These are phyloP conservation scores for Mrakia hoshinonis DNA, from an alignment of 768 basidiomycete genomes.

Conservation along the genomic window DNA sequence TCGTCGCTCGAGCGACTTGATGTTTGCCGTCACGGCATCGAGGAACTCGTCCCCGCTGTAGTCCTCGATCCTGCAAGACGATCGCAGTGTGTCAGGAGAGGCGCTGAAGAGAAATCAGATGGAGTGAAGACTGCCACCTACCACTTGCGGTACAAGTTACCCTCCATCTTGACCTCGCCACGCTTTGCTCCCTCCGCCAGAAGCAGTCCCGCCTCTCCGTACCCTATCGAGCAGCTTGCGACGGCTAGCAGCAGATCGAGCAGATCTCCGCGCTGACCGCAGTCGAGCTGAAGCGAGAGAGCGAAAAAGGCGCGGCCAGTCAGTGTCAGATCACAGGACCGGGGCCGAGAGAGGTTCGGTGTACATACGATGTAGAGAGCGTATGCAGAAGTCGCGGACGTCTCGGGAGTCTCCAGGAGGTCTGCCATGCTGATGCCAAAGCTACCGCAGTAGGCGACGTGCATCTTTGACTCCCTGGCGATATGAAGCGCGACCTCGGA, in stretches of 20 bases:
- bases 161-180: constrained; percentile 54
- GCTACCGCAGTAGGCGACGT: constrained; percentile 58
- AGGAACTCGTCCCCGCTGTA: constrained; percentile 68
- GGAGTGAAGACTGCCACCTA: constrained; percentile 16
- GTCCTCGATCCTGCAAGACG: constrained; percentile 46
- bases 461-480: constrained; percentile 61
- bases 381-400: constrained; percentile 81
- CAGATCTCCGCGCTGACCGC: constrained; percentile 66
- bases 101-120: too few relatives aligned
- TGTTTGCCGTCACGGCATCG: constrained; percentile 58
- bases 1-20: constrained; percentile 64
- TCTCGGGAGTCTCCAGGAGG: constrained; percentile 58
- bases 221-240: constrained; percentile 77
- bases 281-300: constrained; percentile 47
- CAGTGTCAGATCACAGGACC: neutral
- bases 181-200: constrained; percentile 45
- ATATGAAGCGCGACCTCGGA: constrained; percentile 58
- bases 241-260: constrained; percentile 69
- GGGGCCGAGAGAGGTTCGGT: neutral
- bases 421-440: constrained; percentile 61
- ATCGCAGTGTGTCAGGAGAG: neutral
- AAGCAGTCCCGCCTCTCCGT: constrained; percentile 77
- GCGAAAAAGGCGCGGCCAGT: neutral
- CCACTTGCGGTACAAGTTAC: constrained; percentile 57
- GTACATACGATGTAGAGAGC: constrained; percentile 57